Evolutionary conservation across 257 asterid genomes (phyloP), one percentile per base, ranked within the genome.

Genomic region (Rhazya stricta): DNA sequence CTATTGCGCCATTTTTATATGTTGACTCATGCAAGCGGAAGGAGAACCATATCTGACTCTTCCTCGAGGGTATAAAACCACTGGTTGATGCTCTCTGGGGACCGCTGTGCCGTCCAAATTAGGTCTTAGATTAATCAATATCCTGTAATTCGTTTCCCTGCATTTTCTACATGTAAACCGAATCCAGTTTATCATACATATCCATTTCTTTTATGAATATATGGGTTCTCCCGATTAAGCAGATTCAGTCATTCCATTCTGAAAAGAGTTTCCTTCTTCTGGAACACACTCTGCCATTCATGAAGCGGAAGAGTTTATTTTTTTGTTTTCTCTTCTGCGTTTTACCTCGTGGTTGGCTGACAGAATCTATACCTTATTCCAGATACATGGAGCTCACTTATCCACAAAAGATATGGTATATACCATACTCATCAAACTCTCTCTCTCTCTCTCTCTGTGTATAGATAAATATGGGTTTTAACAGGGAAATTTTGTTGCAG

Each of bases 221-320:
- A n/a, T n/a, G n/a, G n/a, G n/a, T n/a, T n/a, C n/a, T n/a, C 5
- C 48, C 4, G 67, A 41, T 19, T 51, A 21, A 41, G 56, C 72
- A 42, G 25, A 68, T 42, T 68, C 57, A 43, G 72, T 36, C 72
- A 68, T 68, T 68, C 56, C 56, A 68, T 68, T 37, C 2, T 6
- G 13, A 25, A 68, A 68, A 23, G 57, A 54, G 9, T 13, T 25
- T 43, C 8, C 30, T 15, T n/a, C n/a, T n/a, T n/a, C n/a, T n/a
- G n/a, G n/a, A 2, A 1, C 25, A 37, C 10, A 37, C 34, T 67
- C 34, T 37, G 23, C 30, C 27, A 12, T 23, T 19, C 32, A 27
- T 16, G 8, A n/a, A 1, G 12, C 6, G 21, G 16, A 39, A 37
- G 16, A 37, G 10, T 7, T 34, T 37, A n/a, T n/a, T n/a, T n/a